Evolutionary conservation across 257 asterid genomes (phyloP).

Genomic region (Haberlea rhodopensis): DNA sequence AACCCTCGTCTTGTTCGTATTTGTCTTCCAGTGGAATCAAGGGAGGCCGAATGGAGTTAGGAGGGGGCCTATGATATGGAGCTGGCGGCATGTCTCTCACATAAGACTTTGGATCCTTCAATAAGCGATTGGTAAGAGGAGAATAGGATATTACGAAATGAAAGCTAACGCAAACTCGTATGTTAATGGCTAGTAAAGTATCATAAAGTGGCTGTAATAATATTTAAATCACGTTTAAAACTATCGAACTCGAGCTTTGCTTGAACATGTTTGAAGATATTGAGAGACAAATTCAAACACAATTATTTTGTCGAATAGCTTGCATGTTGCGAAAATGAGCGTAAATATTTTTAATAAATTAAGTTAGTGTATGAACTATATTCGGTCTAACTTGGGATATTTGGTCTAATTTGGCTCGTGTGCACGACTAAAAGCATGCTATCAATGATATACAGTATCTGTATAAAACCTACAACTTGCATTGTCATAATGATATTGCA

Average conservation of each 20-base stretch:
- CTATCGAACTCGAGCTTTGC: background rate
- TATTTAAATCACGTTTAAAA: too few species aligned
- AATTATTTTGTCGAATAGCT: too few species aligned
- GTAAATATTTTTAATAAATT: too few species aligned
- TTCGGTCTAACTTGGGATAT: too few species aligned
- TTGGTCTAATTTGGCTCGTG: too few species aligned
- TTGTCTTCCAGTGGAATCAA: slow-evolving; percentile 68
- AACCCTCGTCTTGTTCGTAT: slow-evolving; percentile 64
- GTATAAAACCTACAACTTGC: background rate
- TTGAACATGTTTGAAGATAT: background rate
- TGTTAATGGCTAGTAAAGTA: background rate
- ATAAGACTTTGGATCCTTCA: slow-evolving; percentile 52
- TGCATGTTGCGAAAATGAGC: too few species aligned
- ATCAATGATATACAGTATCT: too few species aligned
- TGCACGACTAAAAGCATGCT: too few species aligned
- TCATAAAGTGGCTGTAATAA: background rate
- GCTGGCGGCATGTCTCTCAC: slow-evolving; percentile 48
- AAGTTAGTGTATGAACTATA: too few species aligned
- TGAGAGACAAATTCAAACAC: too few species aligned
- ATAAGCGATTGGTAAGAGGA: background rate
- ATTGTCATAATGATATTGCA: background rate
- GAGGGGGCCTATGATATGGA: slow-evolving; percentile 51
- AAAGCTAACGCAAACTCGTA: background rate
- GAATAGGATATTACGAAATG: background rate
- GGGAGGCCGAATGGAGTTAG: slow-evolving; percentile 63